Evolutionary conservation across 164 flowering plant species (phyloP).

Genomic region (Houttuynia cordata): DNA sequence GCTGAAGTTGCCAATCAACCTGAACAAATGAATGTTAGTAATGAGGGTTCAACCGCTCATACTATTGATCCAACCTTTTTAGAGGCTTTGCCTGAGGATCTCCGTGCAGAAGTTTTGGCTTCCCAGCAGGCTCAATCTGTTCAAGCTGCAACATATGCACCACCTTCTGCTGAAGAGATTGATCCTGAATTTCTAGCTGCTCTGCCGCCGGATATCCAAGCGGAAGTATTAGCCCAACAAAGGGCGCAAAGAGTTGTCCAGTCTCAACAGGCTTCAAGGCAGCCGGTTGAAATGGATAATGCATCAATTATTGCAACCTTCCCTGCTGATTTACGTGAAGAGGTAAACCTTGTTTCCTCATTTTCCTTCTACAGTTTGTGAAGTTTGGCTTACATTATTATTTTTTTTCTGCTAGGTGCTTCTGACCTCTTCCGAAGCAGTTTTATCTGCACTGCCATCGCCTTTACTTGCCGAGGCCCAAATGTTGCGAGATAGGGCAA

Average conservation of each 20-base stretch:
- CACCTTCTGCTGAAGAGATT: constrained; percentile 73
- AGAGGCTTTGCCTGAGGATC: constrained; percentile 93
- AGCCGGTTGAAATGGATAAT: constrained; percentile 95
- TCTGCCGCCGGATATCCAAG: constrained; percentile 92
- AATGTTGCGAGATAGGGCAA: constrained; percentile 86
- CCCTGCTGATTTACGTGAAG: constrained; percentile 95
- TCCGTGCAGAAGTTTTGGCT: constrained; percentile 91
- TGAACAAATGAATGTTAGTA: constrained; percentile 8
- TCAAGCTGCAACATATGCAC: constrained; percentile 51
- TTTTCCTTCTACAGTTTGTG: not conserved
- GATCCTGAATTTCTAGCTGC: constrained; percentile 98
- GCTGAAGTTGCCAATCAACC: constrained; percentile 33
- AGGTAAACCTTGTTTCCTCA: constrained; percentile 28
- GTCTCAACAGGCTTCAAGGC: constrained; percentile 79
- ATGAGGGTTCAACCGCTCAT: constrained; percentile 44
- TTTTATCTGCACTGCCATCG: constrained; percentile 75
- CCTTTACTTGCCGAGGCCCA: constrained; percentile 94
- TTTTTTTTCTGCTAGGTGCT: constrained; percentile 57
- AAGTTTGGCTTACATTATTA: not conserved
- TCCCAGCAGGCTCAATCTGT: constrained; percentile 80
- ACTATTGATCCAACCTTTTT: constrained; percentile 88
- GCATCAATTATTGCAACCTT: constrained; percentile 96
- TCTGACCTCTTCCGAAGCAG: constrained; percentile 89
- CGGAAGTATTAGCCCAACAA: constrained; percentile 95
- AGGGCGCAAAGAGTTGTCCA: constrained; percentile 61